These are phyloP conservation scores for Magnusiomyces tetraspermus DNA, from an alignment of 1,139 yeast species.

Conservation along the genomic window DNA sequence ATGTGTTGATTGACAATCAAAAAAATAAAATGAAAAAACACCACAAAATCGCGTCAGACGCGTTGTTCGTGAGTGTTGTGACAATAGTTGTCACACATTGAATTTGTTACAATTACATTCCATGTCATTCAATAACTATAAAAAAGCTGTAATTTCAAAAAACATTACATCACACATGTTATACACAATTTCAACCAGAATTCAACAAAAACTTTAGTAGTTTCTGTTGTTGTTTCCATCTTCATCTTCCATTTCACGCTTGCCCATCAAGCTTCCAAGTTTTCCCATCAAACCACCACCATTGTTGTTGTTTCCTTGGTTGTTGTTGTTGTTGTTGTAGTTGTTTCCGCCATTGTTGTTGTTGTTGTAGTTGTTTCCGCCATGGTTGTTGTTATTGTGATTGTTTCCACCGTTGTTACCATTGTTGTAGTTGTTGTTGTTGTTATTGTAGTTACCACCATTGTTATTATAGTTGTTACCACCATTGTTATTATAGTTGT, in stretches of 20 bases:
- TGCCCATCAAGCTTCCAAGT: neutral
- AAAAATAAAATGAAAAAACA: too few species aligned
- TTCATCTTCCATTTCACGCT: neutral
- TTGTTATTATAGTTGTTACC: neutral
- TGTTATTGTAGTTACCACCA: neutral
- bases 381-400: neutral
- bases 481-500: neutral
- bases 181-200: too few species aligned
- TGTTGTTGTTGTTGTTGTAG: neutral
- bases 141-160: too few species aligned
- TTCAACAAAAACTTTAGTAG: too few species aligned
- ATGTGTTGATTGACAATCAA: too few species aligned
- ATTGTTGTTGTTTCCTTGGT: neutral
- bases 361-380: neutral
- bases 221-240: neutral
- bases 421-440: neutral
- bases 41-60: neutral
- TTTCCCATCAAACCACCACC: neutral
- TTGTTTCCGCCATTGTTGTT: neutral
- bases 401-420: neutral
- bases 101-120: neutral
- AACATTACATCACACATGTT: too few species aligned
- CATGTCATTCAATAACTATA: too few species aligned
- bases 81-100: neutral
- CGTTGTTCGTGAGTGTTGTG: neutral